These are phyloP conservation scores for Miamiensis avidus DNA, from an alignment of 169 alveolate genomes.

Conservation along the genomic window DNA sequence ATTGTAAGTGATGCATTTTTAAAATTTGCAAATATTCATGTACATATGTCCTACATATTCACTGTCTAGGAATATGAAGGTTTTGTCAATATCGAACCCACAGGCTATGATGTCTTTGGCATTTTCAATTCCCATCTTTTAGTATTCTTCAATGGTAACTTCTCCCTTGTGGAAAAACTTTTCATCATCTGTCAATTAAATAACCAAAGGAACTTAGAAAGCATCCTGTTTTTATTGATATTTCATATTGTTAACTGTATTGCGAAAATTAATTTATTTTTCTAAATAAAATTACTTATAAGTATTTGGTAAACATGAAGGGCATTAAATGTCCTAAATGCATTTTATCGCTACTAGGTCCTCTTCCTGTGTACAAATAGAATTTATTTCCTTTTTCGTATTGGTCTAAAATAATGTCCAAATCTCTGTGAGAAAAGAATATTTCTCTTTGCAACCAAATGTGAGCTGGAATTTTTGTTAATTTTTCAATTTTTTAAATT, in stretches of 20 bases:
- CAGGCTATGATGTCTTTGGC: slow-evolving; percentile 99
- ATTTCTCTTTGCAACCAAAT: slow-evolving; percentile 96
- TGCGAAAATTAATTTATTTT: not conserved
- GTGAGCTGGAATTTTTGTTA: slow-evolving; percentile 87
- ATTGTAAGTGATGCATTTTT: slow-evolving; percentile 94
- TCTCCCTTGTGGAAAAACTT: slow-evolving; percentile 96
- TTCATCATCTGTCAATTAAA: slow-evolving; percentile 99
- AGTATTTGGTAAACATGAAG: slow-evolving; percentile 95
- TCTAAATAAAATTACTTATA: not conserved
- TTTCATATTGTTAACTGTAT: too few relatives aligned
- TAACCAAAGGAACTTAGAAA: slow-evolving; percentile 98
- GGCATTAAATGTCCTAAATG: slow-evolving; percentile 99
- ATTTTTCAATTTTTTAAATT: slow-evolving; percentile 58
- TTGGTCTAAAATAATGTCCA: slow-evolving; percentile 91
- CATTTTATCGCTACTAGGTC: slow-evolving; percentile 98
- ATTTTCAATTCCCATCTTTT: slow-evolving; percentile 92
- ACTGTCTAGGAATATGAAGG: slow-evolving; percentile 96
- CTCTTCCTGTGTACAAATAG: slow-evolving; percentile 98
- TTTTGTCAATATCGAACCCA: slow-evolving; percentile 98
- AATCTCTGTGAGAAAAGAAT: slow-evolving; percentile 98
- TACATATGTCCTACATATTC: slow-evolving; percentile 90
- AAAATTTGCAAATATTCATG: slow-evolving; percentile 92
- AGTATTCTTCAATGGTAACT: slow-evolving; percentile 86
- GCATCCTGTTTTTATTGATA: slow-evolving; percentile 87
- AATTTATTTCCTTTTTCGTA: slow-evolving; percentile 94